A percentile compares a stretch with the other conserved stretches of the same genome.
These are phyloP conservation scores for Vicia villosa DNA, from an alignment of 306 rosid species.

Conservation along the genomic window DNA sequence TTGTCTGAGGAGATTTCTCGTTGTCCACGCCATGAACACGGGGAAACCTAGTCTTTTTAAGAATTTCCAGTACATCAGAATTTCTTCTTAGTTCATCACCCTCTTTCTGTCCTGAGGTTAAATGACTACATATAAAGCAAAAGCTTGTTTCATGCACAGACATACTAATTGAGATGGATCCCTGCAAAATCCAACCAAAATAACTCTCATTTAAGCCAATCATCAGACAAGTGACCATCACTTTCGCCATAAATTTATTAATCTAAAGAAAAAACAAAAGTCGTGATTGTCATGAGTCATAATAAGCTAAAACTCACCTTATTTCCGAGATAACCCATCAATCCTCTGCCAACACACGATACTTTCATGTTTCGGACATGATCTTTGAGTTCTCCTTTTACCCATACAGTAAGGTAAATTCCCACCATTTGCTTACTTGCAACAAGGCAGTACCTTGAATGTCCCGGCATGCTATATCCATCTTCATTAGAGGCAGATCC, in stretches of 20 bases:
- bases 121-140: conserved; percentile 93
- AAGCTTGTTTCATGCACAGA: conserved; percentile 93
- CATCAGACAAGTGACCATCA: conserved; percentile 25
- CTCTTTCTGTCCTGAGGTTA: conserved; percentile 97
- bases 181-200: conserved; percentile 65
- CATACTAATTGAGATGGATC: conserved; percentile 96
- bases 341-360: conserved; percentile 96
- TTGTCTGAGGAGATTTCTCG: conserved; percentile 93
- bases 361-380: conserved; percentile 91
- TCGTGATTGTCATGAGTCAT: conserved; percentile 2
- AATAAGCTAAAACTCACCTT: conserved; percentile 60
- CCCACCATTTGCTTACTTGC: conserved; percentile 99
- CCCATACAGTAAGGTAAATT: conserved; percentile 96
- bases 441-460: conserved; percentile 89
- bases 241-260: background rate
- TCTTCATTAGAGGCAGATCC: conserved; percentile 77
- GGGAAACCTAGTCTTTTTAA: conserved; percentile 94
- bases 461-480: conserved; percentile 76
- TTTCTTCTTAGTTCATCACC: conserved; percentile 98
- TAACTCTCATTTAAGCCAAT: conserved; percentile 22
- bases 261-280: conserved; percentile 1
- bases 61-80: conserved; percentile 93
- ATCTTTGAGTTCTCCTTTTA: conserved; percentile 85
- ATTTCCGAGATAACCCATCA: conserved; percentile 99
- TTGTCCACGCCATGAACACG: conserved; percentile 67